Base-by-base conservation (phyloP, 331 rosid species). In the Pyracantha coccinea region DNA sequence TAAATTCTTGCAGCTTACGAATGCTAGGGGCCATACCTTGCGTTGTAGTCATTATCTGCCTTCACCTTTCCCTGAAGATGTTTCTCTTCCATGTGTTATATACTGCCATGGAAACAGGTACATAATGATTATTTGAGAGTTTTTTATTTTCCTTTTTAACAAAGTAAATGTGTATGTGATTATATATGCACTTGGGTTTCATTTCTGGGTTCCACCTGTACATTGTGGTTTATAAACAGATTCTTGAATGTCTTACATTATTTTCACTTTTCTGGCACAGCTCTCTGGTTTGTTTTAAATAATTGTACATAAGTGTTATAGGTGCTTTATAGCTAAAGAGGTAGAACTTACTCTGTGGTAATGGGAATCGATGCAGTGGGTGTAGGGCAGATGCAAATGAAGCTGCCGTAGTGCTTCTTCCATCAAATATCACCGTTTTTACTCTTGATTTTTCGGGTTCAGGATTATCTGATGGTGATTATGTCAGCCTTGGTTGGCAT, bases 401-500 rank as follows among this genome's bases (percentile, higher is more conserved):
- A 85, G 97, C 99, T 64, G 97, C 99, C 50, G 97, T 90, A 66
- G 90, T 92, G 83, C 97, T 95, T 77, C 96, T 95, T 80, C 99
- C 99, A 50, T 90, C 99, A 80, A 89, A 95, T 77, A 92, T 95
- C 79, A 92, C 98, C 38, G 92, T 95, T 78, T 95, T 95, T 83
- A 86, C 97, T 66, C 97, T 95, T 69, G 99, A 95, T 86, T 95
- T 95, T 89, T 89, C 98, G 52, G 99, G 99, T 50, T 95, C 99
- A 52, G 99, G 99, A 81, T 84, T 95, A 78, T 95, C 99, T 47
- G 96, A 89, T 79, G 99, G 99, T 77, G 92, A 95, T 69, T 90
- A 89, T 72, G 99, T 95, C 80, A 95, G 97, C 88, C 99, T 95
- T 81, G 99, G 99, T 83, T 95, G 99, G 99, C 99, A 95, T 80